Evolutionary conservation across 2,329 filamentous ascomycete species (phyloP).

Genomic region (Cladosporium sp.): DNA sequence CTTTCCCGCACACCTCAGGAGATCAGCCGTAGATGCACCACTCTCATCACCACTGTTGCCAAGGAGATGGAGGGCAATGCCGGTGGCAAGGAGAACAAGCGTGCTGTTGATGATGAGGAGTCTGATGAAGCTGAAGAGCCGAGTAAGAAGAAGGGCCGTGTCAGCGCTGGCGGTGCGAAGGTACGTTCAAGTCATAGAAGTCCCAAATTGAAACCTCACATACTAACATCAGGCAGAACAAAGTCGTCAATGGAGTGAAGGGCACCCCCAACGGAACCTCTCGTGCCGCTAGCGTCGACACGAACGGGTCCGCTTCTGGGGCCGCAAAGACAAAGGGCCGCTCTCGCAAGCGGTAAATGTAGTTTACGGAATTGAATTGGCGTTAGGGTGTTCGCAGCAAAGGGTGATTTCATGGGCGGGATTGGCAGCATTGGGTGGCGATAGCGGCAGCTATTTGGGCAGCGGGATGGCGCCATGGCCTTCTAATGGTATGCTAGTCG

Average conservation of each 20-base stretch:
- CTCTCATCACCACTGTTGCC: constrained; percentile 87
- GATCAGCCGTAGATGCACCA: constrained; percentile 87
- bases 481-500: constrained; percentile 1
- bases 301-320: constrained; percentile 58
- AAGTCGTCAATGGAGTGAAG: constrained; percentile 86
- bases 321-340: constrained; percentile 41
- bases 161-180: constrained; percentile 62
- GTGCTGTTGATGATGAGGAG: constrained; percentile 74
- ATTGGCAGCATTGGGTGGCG: no score
- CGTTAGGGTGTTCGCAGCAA: background rate
- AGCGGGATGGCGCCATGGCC: background rate
- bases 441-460: no score
- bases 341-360: constrained; percentile 7
- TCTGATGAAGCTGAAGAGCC: constrained; percentile 66
- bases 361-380: background rate
- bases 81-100: constrained; percentile 59
- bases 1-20: constrained; percentile 90
- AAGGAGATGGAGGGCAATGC: constrained; percentile 75
- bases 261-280: constrained; percentile 73
- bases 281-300: constrained; percentile 82
- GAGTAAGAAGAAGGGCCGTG: constrained; percentile 94
- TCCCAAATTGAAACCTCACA: background rate
- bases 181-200: constrained; percentile 48
- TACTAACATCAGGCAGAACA: constrained; percentile 61
- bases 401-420: no score